Conservation (phyloP, 2,329 filamentous ascomycete species). For the Claviceps monticola region DNA sequence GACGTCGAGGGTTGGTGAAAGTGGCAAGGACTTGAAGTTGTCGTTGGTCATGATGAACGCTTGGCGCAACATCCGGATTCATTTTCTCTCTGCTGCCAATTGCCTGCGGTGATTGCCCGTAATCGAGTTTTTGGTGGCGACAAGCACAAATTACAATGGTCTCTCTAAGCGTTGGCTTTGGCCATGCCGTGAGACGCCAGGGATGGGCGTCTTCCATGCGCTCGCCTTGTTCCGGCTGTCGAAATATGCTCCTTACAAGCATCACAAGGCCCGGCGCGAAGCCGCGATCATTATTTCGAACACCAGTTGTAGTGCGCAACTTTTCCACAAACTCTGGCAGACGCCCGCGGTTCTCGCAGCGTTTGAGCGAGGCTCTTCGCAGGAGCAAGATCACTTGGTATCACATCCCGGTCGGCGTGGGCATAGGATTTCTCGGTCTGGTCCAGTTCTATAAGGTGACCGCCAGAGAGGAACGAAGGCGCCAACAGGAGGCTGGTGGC, state of each 20-base stretch:
- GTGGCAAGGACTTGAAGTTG: neutral
- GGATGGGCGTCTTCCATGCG: constrained; percentile 16
- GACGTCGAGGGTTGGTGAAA: no score
- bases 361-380: constrained; percentile 34
- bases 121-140: no score
- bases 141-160: constrained; percentile 13
- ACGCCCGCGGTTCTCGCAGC: constrained; percentile 36
- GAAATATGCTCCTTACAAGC: constrained; percentile 6
- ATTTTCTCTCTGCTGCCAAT: no score
- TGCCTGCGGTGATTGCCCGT: no score
- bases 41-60: neutral
- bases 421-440: constrained; percentile 70
- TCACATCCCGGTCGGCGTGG: constrained; percentile 75
- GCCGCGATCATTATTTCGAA: constrained; percentile 13
- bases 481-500: constrained; percentile 28
- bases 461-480: constrained; percentile 37
- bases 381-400: constrained; percentile 65
- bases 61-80: no score
- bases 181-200: constrained; percentile 19
- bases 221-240: constrained; percentile 16
- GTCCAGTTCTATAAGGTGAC: constrained; percentile 73
- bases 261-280: constrained; percentile 1
- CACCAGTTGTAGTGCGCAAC: constrained; percentile 14
- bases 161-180: constrained; percentile 21
- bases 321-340: constrained; percentile 26